These are phyloP conservation scores for Schoenoplectus triqueter DNA, from an alignment of 202 grass and related monocot species.

Conservation along the genomic window DNA sequence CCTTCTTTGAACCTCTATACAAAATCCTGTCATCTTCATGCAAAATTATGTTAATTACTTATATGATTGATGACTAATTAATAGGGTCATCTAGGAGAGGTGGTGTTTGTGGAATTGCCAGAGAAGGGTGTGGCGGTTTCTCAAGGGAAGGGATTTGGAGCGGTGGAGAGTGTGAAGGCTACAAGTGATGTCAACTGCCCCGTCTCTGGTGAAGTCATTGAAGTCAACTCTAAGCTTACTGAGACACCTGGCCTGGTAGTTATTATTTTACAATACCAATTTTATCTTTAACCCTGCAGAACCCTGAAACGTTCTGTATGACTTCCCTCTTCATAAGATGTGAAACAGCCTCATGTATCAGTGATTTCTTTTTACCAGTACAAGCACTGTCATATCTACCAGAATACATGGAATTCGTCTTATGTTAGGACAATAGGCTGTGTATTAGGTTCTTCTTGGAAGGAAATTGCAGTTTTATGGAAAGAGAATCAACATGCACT, in stretches of 20 bases:
- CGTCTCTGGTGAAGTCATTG: slow-evolving; percentile 84
- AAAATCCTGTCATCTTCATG: neutral
- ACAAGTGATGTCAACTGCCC: slow-evolving; percentile 93
- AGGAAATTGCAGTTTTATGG: neutral
- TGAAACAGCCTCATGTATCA: neutral
- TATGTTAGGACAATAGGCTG: slow-evolving; percentile 3
- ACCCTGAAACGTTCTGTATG: neutral
- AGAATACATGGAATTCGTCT: neutral
- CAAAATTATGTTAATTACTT: neutral
- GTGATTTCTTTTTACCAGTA: slow-evolving; percentile 17
- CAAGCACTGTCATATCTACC: neutral
- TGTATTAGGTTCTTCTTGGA: neutral
- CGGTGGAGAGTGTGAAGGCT: slow-evolving; percentile 98
- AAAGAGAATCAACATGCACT: too few relatives aligned
- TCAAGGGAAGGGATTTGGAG: slow-evolving; percentile 66
- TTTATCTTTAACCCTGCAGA: neutral
- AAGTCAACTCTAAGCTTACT: slow-evolving; percentile 76
- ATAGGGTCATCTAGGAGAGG: slow-evolving; percentile 85
- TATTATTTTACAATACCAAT: neutral
- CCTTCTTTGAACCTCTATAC: neutral
- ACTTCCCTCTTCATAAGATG: too few relatives aligned
- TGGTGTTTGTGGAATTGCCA: slow-evolving; percentile 87
- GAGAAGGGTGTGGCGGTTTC: slow-evolving; percentile 51
- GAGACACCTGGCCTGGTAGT: slow-evolving; percentile 78
- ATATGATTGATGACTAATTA: neutral